Base-by-base conservation (phyloP, 1,139 yeast species). In the Wickerhamomyces sp. region DNA sequence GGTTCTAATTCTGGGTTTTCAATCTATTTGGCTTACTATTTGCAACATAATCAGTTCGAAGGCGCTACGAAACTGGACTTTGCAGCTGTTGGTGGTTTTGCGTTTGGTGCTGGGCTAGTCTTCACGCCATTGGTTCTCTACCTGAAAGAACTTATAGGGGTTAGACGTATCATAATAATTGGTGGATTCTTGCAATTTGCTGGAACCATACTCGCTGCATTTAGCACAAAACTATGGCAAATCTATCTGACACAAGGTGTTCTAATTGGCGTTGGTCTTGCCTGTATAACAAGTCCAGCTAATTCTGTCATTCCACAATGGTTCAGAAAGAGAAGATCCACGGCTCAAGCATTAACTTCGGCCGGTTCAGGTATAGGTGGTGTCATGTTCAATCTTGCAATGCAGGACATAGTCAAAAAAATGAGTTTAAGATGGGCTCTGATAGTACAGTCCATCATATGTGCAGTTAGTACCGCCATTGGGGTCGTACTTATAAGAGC, bases 171-270 rank as follows among this genome's bases (percentile, higher is more conserved):
- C 2, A 64, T 75, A 61, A 38, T 58, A 2, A 33, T 66, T 8
- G 94, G 89, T 0, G 53, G 72, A 2, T 52, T 61, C 1, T 38
- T 77, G 3, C 76, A 78, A 51, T 67, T 78, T 10, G 57, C 68
- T 1, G 85, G 83, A 0, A 78, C 73, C 46, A 54, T 83, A 28
- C 53, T 78, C 20, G 87, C 89, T 1, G 77, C 87, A 0, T 78
- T 74, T 50, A 69, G 87, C 3, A 75, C 72, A 1, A 53, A 60
- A 33, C 54, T 75, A 27, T 75, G 84, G 77, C 85, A 81, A 40
- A 57, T 82, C n/a, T 77, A 73, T 49, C 56, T 79, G 29, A 73
- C 85, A 12, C 89, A 82, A 55, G 93, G 93, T 8, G 59, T 81
- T 1, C 47, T 80, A 35, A 69, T 77, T 30, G 87, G 89, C 1